Evolutionary conservation across 371 early-diverging fungal genomes (phyloP), one percentile per base, ranked within the genome.

Genomic region (Lichtheimia ramosa): DNA sequence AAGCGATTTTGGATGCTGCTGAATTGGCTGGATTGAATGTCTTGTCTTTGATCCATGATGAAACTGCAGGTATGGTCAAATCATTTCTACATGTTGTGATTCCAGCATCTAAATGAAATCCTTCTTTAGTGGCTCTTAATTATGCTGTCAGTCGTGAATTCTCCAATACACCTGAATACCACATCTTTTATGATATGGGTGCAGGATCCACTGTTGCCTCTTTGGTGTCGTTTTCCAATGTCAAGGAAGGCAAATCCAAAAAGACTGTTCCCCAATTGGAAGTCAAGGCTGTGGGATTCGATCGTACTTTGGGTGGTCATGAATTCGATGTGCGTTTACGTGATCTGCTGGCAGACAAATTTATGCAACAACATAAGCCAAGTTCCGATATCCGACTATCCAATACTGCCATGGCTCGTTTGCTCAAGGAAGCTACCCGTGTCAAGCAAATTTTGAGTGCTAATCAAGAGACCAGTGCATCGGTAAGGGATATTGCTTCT

Each of bases 101-200:
- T 23, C 18, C 16, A 18, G 39, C 2, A 25, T 21, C 46, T 18
- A 23, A 43, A 5, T 8, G 18, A 34, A 8, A 1, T 8, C 10
- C 1, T 14, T 21, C n/a, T 53, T 5, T 64, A 81, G 96, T 94
- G 34, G 99, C 98, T 4, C 76, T 97, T 42, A 96, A 95, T 78
- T 97, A 92, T 74, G 97, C 94, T 39, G 87, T 93, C 70, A 83
- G 74, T 59, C 76, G 90, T 42, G 77, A 81, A 8, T 92, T 96
- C 66, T 75, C 80, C 6, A 68, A 74, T 46, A 82, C 82, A 34
- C 85, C 90, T 5, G 90, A 95, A 64, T 81, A 88, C 66, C 94
- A 96, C 68, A 73, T 97, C 55, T 94, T 97, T 69, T 96, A 90
- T 69, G 98, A 97, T 77, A 92, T 96, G 92, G 99, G 99, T 4